Base-by-base conservation (phyloP, 2,329 filamentous ascomycete genomes). In the Hypoxylon sp. region DNA sequence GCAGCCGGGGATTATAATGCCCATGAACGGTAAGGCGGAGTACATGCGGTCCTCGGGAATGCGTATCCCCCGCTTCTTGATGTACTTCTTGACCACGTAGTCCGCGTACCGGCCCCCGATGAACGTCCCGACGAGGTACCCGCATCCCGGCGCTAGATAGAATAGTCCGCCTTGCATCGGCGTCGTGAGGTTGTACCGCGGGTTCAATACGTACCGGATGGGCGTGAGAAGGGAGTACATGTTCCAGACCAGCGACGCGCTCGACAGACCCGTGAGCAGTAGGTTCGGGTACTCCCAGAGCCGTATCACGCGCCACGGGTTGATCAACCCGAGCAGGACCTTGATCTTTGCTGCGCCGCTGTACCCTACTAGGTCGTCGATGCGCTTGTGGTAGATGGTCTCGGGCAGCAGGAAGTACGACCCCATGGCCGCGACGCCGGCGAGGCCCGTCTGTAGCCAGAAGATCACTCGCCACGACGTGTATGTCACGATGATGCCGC, bases 401-500 rank as follows among this genome's bases (percentile, higher is more conserved):
- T 94, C 92, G 0, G 91, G 90, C 10, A 94, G 84, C 11, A 93
- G 81, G 72, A 92, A 88, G 71, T 88, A 85, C 33, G 92, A 85
- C 0, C 90, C 85, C 0, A 90, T 19, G 0, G 85, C 82, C 0
- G 87, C 90, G 0, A 86, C 75, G 1, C 86, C 91, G 0, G 89
- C 90, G 5, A 94, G 83, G 0, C 86, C 91, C 0, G 90, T 88
- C 75, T 94, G 92, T 0, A 94, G 82, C 89, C 91, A 94, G 81
- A 94, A 94, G 59, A 94, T 93, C 46, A 87, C 87, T 17, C 91
- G 85, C 92, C 92, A 95, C 1, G 85, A 87, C 5, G 85, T 84
- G 78, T 89, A 94, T 0, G 91, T 94, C 14, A 94, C 91, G 55
- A 95, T 92, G 48, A 94, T 89, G 24, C 92, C 92, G 60, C 92